Conservation (phyloP, 2,329 filamentous ascomycete species). For the Exophiala dermatitidis region DNA sequence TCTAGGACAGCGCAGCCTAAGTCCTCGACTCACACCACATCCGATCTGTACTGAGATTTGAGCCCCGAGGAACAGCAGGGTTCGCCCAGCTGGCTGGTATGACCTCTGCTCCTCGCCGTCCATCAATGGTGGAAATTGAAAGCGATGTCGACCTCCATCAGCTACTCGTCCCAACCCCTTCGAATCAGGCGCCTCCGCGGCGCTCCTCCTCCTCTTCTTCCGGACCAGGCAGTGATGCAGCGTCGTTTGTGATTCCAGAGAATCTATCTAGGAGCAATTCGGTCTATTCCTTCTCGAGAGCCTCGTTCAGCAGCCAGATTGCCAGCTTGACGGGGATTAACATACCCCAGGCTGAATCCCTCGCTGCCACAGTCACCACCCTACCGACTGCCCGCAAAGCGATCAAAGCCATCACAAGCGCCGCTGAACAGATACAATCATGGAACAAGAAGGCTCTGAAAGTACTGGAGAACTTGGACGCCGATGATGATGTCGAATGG, state of each 20-base stretch:
- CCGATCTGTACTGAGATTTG: slow-evolving; percentile 5
- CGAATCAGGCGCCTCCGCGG: slow-evolving; percentile 19
- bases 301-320: slow-evolving; percentile 87
- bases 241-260: slow-evolving; percentile 40
- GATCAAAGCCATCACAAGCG: slow-evolving; percentile 71
- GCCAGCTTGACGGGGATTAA: slow-evolving; percentile 85
- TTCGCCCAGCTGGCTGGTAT: slow-evolving; percentile 15
- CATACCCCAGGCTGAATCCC: slow-evolving; percentile 73
- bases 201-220: slow-evolving; percentile 23
- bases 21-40: slow-evolving; percentile 1
- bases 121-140: slow-evolving; percentile 26
- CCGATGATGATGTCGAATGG: slow-evolving; percentile 97
- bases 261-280: slow-evolving; percentile 63
- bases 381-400: slow-evolving; percentile 82
- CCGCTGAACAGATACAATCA: slow-evolving; percentile 82
- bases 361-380: slow-evolving; percentile 74
- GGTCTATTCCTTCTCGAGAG: slow-evolving; percentile 86
- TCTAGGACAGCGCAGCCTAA: slow-evolving; percentile 7
- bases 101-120: slow-evolving; percentile 22
- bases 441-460: slow-evolving; percentile 93
- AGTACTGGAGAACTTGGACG: slow-evolving; percentile 80
- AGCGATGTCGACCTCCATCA: slow-evolving; percentile 28
- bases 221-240: slow-evolving; percentile 27
- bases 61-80: slow-evolving; percentile 6
- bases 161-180: slow-evolving; percentile 25